Evolutionary conservation across 1,284 basidiomycete genomes (phyloP).

Genomic region (Boletus mariae): DNA sequence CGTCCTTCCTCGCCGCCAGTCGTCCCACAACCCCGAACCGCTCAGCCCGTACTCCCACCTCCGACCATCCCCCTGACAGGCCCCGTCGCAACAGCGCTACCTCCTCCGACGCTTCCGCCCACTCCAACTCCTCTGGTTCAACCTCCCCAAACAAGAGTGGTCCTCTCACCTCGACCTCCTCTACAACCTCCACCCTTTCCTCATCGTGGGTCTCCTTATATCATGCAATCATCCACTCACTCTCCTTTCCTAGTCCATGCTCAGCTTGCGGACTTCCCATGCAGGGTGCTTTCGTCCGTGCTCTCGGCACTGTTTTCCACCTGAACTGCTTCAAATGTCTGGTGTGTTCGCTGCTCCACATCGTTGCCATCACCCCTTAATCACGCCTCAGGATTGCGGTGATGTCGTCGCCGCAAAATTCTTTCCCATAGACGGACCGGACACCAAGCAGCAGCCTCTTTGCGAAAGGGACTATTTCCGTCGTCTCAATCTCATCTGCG

Average conservation of each 20-base stretch:
- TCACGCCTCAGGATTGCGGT: constrained; percentile 78
- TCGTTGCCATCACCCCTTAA: background rate
- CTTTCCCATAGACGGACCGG: constrained; percentile 91
- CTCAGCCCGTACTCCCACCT: constrained; percentile 46
- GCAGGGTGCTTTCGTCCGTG: constrained; percentile 95
- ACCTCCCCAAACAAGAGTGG: constrained; percentile 41
- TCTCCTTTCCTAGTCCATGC: constrained; percentile 49
- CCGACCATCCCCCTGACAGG: constrained; percentile 46
- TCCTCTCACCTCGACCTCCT: constrained; percentile 44
- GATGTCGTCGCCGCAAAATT: constrained; percentile 98
- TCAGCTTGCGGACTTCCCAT: constrained; percentile 72
- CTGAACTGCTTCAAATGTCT: constrained; percentile 96
- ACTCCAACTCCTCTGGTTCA: constrained; percentile 44
- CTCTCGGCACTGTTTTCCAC: constrained; percentile 92
- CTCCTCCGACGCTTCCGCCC: constrained; percentile 46
- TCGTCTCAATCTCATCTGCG: constrained; percentile 93
- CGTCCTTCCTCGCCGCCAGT: constrained; percentile 49
- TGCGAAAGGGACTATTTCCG: constrained; percentile 99
- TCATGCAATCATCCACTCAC: constrained; percentile 16
- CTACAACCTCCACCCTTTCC: constrained; percentile 42
- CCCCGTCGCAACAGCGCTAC: constrained; percentile 42
- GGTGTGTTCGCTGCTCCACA: constrained; percentile 46
- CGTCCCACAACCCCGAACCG: constrained; percentile 52
- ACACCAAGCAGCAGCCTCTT: constrained; percentile 85
- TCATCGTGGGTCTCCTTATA: constrained; percentile 40